Evolutionary conservation across 1,284 basidiomycete genomes (phyloP).

Genomic region (Moesziomyces globuligerus): DNA sequence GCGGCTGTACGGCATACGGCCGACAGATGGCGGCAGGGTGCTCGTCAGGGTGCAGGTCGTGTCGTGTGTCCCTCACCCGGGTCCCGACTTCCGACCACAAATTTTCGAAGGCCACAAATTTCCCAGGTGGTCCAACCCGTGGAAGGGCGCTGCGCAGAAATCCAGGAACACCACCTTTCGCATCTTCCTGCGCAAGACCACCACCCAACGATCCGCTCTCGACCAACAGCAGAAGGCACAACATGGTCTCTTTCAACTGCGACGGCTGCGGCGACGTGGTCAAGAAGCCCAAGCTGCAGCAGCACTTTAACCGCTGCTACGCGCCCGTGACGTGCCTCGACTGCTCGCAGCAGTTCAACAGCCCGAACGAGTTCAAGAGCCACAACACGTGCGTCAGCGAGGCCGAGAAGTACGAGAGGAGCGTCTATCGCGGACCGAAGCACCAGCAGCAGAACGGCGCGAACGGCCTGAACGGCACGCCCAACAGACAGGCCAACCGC

Average conservation of each 20-base stretch:
- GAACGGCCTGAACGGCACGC: constrained; percentile 11
- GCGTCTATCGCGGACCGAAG: constrained; percentile 43
- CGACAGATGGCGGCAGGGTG: too few species aligned
- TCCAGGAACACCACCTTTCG: background rate
- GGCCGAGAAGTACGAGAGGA: constrained; percentile 66
- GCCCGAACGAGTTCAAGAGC: constrained; percentile 60
- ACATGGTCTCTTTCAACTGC: constrained; percentile 65
- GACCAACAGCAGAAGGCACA: background rate
- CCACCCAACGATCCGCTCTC: background rate
- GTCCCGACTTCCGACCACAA: constrained; percentile 3
- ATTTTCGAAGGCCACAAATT: constrained; percentile 15
- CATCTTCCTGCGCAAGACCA: background rate
- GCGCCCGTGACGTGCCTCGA: constrained; percentile 65
- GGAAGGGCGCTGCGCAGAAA: background rate
- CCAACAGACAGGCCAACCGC: constrained; percentile 15
- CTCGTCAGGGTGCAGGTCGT: too few species aligned
- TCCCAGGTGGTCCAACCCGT: constrained; percentile 9
- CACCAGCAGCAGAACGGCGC: constrained; percentile 17
- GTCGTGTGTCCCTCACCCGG: background rate
- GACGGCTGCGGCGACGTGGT: constrained; percentile 65
- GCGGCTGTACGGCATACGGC: too few species aligned
- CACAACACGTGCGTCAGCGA: constrained; percentile 67
- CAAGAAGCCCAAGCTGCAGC: constrained; percentile 66
- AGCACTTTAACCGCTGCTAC: constrained; percentile 63
- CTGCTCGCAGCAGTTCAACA: constrained; percentile 62